These are phyloP conservation scores for Clavispora vitiphila DNA, from an alignment of 805 yeast genomes.

Conservation along the genomic window DNA sequence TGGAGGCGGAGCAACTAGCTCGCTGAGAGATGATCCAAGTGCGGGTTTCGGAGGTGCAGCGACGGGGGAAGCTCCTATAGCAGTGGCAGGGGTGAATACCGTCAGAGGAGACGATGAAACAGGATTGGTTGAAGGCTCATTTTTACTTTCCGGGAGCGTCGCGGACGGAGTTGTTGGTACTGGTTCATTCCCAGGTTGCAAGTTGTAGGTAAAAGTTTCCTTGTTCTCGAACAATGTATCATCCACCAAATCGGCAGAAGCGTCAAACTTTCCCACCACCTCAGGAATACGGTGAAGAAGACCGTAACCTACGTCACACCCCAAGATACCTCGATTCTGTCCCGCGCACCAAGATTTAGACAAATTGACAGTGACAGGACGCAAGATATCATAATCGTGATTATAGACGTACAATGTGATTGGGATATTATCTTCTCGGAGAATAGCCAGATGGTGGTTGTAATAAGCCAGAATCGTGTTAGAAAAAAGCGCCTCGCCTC, in stretches of 20 bases:
- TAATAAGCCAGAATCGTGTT: conserved; percentile 57
- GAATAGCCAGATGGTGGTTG: conserved; percentile 37
- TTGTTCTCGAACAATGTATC: conserved; percentile 31
- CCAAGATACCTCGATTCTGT: conserved; percentile 69
- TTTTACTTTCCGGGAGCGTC: not conserved
- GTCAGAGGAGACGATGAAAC: not conserved
- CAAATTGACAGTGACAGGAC: conserved; percentile 76
- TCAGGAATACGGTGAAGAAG: conserved; percentile 80
- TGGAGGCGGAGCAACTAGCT: conserved; percentile 7
- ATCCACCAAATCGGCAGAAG: conserved; percentile 20
- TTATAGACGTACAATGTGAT: conserved; percentile 64
- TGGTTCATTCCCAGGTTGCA: not conserved
- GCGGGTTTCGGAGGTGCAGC: not conserved
- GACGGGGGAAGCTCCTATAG: conserved; percentile 14
- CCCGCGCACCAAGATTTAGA: conserved; percentile 63
- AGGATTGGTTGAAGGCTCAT: conserved; percentile 6
- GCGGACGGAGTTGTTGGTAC: not conserved
- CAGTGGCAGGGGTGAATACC: conserved; percentile 3
- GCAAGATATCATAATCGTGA: conserved; percentile 75
- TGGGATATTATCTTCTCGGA: conserved; percentile 33
- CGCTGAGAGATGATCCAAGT: not conserved
- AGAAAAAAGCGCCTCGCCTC: conserved; percentile 79
- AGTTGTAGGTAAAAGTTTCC: conserved; percentile 16
- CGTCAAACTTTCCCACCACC: conserved; percentile 49
- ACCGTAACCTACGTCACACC: conserved; percentile 95